Base-by-base conservation (phyloP, 176 grass and related monocot species). In the Bromus sterilis region DNA sequence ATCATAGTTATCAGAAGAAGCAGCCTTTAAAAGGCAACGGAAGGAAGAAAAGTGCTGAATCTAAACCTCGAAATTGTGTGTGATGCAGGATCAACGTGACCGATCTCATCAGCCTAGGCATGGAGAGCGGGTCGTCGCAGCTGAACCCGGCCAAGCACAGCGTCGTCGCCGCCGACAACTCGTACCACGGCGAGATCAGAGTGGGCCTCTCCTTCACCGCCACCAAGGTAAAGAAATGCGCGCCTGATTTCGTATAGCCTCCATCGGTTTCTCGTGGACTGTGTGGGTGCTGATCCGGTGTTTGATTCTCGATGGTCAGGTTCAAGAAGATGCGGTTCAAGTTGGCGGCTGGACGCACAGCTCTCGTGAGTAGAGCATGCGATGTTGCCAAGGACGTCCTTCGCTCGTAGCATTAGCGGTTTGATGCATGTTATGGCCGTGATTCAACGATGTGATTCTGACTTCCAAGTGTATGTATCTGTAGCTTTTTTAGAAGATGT, bases 101-200 rank as follows among this genome's bases (percentile, higher is more conserved):
- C 1, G 91, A 94, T 57, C 48, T 97, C 13, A 85, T 97, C 65
- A 81, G 71, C 46, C 13, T 86, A 36, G 94, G 94, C 33, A 39
- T 83, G 64, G 94, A 97, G 71, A 59, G 76, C 2, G 94, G 94
- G 67, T 58, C 36, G 8, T 70, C 73, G 28, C 75, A 94, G 71
- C 65, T 71, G 60, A 85, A 46, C 18, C 70, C 84, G 25, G 30
- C 84, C 6, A 97, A 89, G 80, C 74, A 93, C 87, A 93, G 60
- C 14, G 89, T 97, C 0, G 87, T 94, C 28, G 84, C 91, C 25
- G 75, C 48, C 0, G 91, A 97, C 69, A 71, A 80, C 32, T 77
- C 77, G 2, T 93, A 86, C 49, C 84, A 77, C 31, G 94, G 94
- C 43, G 94, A 97, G 83, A 86, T 97, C 81, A 90, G 44, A 71